phyloP scores from a whole-genome alignment of 331 rosid species.

The Pyracantha coccinea region DNA sequence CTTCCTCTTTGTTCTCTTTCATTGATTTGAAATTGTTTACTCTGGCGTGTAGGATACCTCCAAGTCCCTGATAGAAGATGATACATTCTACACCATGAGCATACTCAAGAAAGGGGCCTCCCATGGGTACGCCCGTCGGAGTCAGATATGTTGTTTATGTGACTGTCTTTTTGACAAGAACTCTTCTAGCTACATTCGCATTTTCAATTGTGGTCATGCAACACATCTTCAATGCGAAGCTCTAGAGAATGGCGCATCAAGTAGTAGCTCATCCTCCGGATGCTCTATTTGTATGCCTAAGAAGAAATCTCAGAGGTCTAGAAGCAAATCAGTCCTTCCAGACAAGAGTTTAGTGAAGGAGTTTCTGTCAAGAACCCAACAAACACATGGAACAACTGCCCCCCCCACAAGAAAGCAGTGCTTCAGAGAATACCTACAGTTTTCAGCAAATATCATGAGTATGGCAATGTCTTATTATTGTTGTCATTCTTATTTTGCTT shows the following conservation, averaged over 20 bases:
- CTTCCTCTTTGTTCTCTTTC: not conserved
- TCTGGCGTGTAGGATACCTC: conserved; percentile 66
- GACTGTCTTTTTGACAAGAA: conserved; percentile 56
- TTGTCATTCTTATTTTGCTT: not conserved
- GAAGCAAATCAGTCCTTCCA: conserved; percentile 45
- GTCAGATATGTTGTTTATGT: conserved; percentile 64
- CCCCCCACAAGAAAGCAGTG: conserved; percentile 51
- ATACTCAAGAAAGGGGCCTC: conserved; percentile 94
- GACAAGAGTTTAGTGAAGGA: conserved; percentile 56
- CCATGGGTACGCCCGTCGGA: conserved; percentile 84
- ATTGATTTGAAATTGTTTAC: conserved; percentile 6
- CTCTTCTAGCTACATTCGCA: conserved; percentile 57
- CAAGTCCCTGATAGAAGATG: conserved; percentile 91
- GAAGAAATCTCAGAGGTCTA: conserved; percentile 55
- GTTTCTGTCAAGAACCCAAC: conserved; percentile 39
- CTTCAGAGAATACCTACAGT: conserved; percentile 43
- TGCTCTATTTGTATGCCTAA: conserved; percentile 84
- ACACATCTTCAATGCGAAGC: conserved; percentile 81
- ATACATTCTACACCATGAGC: conserved; percentile 82
- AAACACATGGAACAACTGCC: conserved; percentile 39
- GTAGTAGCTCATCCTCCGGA: conserved; percentile 46
- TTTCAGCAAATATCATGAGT: conserved; percentile 80
- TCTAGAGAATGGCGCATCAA: conserved; percentile 47
- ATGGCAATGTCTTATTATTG: conserved; percentile 3
- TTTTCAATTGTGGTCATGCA: conserved; percentile 94